Base-by-base conservation (phyloP, 441 rosid species). In the Adansonia grandidieri region DNA sequence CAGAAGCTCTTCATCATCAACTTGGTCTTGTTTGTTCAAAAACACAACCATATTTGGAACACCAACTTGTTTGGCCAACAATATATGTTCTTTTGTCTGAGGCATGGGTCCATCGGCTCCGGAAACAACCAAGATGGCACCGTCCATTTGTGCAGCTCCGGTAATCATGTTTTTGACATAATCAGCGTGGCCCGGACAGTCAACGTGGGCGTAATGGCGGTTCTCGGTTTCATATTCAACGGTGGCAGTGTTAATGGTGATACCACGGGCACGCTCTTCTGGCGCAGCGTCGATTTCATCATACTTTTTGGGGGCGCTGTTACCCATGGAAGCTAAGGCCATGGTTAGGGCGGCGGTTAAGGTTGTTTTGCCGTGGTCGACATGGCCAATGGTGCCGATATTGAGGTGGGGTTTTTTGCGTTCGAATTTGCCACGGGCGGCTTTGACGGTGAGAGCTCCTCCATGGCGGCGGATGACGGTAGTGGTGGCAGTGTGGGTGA, bases 271-370 rank as follows among this genome's bases (percentile, higher is more conserved):
- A 42, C 97, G 86, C 75, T 95, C 98, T 74, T 96, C 98, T 0
- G 98, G 99, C 19, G 99, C 98, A 15, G 99, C 97, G 58, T 96
- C 99, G 71, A 96, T 96, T 80, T 96, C 99, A 73, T 94, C 97
- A 88, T 94, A 94, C 80, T 93, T 96, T 61, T 96, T 93, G 1
- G 97, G 97, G 13, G 93, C 89, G 66, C 91, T 84, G 84, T 79
- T 84, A 1, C 99, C 97, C 73, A 87, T 57, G 64, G 92, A 61
- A 64, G 98, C 98, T n/a, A 92, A 75, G 44, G 98, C 99, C 99
- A 96, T 96, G 84, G 98, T 96, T 45, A 93, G 89, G 58, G 98
- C 97, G 1, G 97, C 98, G 14, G 98, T 96, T 56, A 96, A 84
- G 32, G 99, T 96, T 15, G 99, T 96, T 81, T 96, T 95, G 14